Evolutionary conservation across 2,329 filamentous ascomycete genomes (phyloP).

Genomic region (Ophiostoma pallidulum): DNA sequence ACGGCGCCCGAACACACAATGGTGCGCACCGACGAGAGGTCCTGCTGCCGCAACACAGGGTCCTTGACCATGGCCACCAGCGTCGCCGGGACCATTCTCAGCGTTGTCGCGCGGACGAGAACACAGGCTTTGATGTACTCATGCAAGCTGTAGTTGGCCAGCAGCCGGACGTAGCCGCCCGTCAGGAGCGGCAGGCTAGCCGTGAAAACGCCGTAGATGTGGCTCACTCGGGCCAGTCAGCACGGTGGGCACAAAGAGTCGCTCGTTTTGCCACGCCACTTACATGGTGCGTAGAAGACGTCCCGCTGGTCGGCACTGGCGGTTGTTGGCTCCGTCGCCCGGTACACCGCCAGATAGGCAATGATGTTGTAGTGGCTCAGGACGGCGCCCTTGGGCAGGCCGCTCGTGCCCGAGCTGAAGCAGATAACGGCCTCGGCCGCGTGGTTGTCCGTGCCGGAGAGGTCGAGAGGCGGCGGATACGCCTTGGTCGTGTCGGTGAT

Average conservation of each 20-base stretch:
- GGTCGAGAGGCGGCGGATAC: neutral
- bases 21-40: neutral
- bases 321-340: neutral
- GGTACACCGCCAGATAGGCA: neutral
- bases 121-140: neutral
- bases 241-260: neutral
- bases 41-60: neutral
- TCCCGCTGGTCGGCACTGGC: neutral
- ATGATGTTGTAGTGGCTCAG: constrained; percentile 7
- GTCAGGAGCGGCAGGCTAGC: neutral
- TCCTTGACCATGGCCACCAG: constrained; percentile 6
- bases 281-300: constrained; percentile 4
- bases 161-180: constrained; percentile 1
- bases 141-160: neutral
- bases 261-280: neutral
- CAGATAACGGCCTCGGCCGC: neutral
- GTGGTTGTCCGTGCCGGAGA: neutral
- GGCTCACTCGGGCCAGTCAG: too few species aligned
- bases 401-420: constrained; percentile 4
- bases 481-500: neutral
- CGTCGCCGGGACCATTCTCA: constrained; percentile 3
- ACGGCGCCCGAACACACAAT: constrained; percentile 1
- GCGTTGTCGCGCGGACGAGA: neutral
- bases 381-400: constrained; percentile 3
- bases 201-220: constrained; percentile 6